Evolutionary conservation across 1,284 basidiomycete genomes (phyloP).

Genomic region (Austroboletus novae-zelandiae): DNA sequence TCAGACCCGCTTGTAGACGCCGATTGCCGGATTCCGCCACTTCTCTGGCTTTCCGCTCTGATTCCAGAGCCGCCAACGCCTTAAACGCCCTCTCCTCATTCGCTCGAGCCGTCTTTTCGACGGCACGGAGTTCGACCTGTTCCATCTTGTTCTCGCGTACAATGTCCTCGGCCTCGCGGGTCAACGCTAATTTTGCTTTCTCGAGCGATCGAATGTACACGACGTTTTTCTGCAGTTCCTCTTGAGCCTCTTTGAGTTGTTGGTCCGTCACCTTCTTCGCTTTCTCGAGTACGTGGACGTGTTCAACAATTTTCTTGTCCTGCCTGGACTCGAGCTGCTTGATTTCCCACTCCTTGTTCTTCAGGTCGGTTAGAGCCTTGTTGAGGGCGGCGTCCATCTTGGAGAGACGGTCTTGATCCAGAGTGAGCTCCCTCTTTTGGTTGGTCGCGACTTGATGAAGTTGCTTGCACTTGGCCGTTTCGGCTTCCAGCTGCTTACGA

Average conservation of each 20-base stretch:
- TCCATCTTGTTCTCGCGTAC: constrained; percentile 75
- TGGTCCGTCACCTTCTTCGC: constrained; percentile 96
- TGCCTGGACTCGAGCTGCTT: constrained; percentile 83
- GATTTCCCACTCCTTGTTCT: constrained; percentile 82
- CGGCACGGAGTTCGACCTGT: constrained; percentile 60
- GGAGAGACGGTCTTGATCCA: constrained; percentile 66
- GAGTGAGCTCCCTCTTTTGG: constrained; percentile 67
- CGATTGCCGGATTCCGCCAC: constrained; percentile 58
- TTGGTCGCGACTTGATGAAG: constrained; percentile 67
- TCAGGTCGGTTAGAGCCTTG: constrained; percentile 76
- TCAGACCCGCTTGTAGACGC: constrained; percentile 60
- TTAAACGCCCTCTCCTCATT: constrained; percentile 59
- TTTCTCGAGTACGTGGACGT: constrained; percentile 96
- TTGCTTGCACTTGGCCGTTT: constrained; percentile 67
- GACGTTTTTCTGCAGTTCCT: constrained; percentile 71
- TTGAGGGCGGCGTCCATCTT: constrained; percentile 82
- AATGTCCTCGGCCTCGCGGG: constrained; percentile 85
- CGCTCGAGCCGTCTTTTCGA: constrained; percentile 61
- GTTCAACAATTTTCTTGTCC: constrained; percentile 98
- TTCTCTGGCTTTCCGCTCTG: constrained; percentile 63
- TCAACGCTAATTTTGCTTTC: constrained; percentile 74
- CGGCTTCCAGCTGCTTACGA: constrained; percentile 68
- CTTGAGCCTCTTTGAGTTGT: constrained; percentile 81
- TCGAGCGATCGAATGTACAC: constrained; percentile 83
- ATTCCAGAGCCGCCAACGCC: constrained; percentile 59